Base-by-base conservation (phyloP, 352 stramenopile species). In the Pseudoperonospora humuli region DNA sequence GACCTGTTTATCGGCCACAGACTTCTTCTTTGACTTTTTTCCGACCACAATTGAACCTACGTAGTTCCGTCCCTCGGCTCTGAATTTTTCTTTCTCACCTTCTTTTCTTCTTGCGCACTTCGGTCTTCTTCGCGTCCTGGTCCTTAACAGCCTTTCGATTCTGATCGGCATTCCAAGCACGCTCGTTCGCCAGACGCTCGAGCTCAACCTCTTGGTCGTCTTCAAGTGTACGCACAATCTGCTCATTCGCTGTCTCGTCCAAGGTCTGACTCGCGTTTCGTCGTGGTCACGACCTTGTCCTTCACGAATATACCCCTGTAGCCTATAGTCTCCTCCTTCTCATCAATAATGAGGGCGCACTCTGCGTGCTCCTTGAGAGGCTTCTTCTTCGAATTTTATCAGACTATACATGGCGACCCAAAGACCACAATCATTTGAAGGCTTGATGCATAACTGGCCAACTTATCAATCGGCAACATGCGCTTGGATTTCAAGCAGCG, bases 191-290 rank as follows among this genome's bases (percentile, higher is more conserved):
- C n/a, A n/a, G n/a, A n/a, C n/a, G n/a, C n/a, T n/a, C n/a, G n/a
- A n/a, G n/a, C n/a, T n/a, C 18, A 43, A 10, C n/a, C 48, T 36
- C 11, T 35, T 7, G 3, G 29, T 45, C 31, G 50, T 40, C 21
- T 7, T 26, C 7, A 7, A 26, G 23, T 7, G 23, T 6, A 5
- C 3, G 0, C 1, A 9, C 7, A 13, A 45, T 9, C 5, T 41
- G 28, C 2, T 17, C 13, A 9, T 42, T 57, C 5, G 7, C 11
- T 2, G 13, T 11, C 4, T 28, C 24, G 14, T 27, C 31, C 2
- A 50, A 11, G 3, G 31, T 50, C 15, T 44, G n/a, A 13, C 7
- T 50, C 39, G 11, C 50, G 49, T 3, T 32, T 29, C 2, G 37
- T 25, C 21, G 14, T 27, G 5, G 14, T 8, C 5, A 43, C 23